Evolutionary conservation across 2,329 filamentous ascomycete genomes (phyloP).

Genomic region (Neocucurbitaria cava): DNA sequence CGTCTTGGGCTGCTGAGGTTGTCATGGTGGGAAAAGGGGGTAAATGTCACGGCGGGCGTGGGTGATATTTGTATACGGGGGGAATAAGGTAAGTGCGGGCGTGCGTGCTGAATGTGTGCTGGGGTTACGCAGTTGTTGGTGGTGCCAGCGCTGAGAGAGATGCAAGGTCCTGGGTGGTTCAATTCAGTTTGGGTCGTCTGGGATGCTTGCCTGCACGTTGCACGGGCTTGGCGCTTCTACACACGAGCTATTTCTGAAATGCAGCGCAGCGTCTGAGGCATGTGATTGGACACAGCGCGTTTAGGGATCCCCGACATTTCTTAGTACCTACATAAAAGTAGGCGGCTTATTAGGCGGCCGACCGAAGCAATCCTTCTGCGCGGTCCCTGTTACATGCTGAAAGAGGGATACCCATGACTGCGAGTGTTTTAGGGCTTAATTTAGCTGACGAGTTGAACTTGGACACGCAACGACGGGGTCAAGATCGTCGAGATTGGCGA

Average conservation of each 20-base stretch:
- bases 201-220: neutral
- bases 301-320: neutral
- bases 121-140: constrained; percentile 7
- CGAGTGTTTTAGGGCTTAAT: constrained; percentile 23
- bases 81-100: too few relatives aligned
- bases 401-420: constrained; percentile 10
- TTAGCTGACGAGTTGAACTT: constrained; percentile 21
- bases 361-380: neutral
- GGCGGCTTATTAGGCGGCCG: constrained; percentile 3
- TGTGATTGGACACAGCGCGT: neutral
- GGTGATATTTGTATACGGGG: constrained; percentile 35
- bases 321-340: constrained; percentile 14
- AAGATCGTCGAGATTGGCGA: constrained; percentile 28
- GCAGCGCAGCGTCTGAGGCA: constrained; percentile 13
- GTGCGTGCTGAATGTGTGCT: constrained; percentile 3
- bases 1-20: constrained; percentile 54
- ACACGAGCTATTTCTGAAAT: constrained; percentile 17
- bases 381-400: neutral
- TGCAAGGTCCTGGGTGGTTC: constrained; percentile 13
- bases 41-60: constrained; percentile 8
- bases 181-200: constrained; percentile 1
- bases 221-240: constrained; percentile 15
- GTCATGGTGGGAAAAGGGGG: constrained; percentile 49
- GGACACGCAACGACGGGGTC: constrained; percentile 19
- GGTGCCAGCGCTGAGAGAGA: constrained; percentile 13